These are phyloP conservation scores for Cercis canadensis DNA, from an alignment of 306 rosid genomes.

Conservation along the genomic window DNA sequence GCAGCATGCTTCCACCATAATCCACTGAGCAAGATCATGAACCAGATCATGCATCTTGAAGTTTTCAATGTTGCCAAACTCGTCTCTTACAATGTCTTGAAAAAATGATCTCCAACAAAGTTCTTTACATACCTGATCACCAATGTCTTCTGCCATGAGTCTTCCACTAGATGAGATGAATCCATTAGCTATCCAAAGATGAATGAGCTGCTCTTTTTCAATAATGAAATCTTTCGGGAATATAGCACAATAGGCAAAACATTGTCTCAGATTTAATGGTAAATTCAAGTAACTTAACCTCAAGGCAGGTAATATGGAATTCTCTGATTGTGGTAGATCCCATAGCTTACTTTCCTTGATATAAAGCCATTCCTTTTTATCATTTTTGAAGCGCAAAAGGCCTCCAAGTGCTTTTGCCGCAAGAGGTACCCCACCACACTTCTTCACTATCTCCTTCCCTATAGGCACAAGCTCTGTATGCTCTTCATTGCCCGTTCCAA, in stretches of 20 bases:
- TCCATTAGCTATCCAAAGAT: constrained; percentile 47
- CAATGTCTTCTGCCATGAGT: constrained; percentile 21
- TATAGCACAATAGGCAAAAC: constrained; percentile 27
- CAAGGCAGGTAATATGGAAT: constrained; percentile 7
- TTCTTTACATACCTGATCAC: constrained; percentile 18
- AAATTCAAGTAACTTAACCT: constrained; percentile 22
- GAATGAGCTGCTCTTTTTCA: not conserved
- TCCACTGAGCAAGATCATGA: constrained; percentile 20
- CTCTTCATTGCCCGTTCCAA: not conserved
- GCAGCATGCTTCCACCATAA: not conserved
- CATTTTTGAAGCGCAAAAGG: not conserved
- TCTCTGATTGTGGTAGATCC: not conserved
- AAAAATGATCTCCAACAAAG: constrained; percentile 36
- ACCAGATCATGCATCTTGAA: constrained; percentile 2
- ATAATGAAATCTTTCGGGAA: not conserved
- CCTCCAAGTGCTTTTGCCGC: constrained; percentile 13
- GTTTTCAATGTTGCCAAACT: too few species aligned
- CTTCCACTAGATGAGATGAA: not conserved
- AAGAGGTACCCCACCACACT: constrained; percentile 2
- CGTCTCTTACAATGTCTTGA: not conserved
- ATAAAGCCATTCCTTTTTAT: not conserved
- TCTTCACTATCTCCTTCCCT: not conserved
- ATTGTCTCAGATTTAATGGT: constrained; percentile 1
- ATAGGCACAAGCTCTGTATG: not conserved
- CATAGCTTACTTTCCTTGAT: not conserved